These are phyloP conservation scores for Dothideomycetidae sp. DNA, from an alignment of 2,329 filamentous ascomycete species.

Conservation along the genomic window DNA sequence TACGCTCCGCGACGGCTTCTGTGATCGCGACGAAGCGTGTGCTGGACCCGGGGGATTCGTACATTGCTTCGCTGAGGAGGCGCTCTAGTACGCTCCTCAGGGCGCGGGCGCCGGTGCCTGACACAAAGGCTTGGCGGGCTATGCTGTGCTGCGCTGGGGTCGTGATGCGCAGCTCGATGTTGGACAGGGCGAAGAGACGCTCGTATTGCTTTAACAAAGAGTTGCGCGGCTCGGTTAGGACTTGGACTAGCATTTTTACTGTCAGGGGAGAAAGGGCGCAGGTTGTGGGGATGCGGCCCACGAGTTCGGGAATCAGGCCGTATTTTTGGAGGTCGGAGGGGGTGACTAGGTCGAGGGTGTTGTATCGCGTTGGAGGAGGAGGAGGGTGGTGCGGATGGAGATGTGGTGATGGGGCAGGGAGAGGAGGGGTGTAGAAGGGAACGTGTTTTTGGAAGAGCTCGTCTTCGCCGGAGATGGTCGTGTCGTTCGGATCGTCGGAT, in stretches of 20 bases:
- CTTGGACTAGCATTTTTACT: conserved; percentile 56
- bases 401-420: conserved; percentile 16
- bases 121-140: conserved; percentile 52
- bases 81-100: conserved; percentile 35
- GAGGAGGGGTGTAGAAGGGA: conserved; percentile 36
- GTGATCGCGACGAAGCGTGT: conserved; percentile 34
- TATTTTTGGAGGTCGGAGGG: conserved; percentile 54
- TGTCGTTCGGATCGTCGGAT: conserved; percentile 40
- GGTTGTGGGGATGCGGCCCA: conserved; percentile 85
- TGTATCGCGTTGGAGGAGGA: conserved; percentile 62
- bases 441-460: conserved; percentile 32
- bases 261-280: conserved; percentile 69
- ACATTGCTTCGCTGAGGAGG: conserved; percentile 33
- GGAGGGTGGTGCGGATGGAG: conserved; percentile 59
- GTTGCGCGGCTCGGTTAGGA: conserved; percentile 85
- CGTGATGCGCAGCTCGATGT: conserved; percentile 68
- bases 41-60: conserved; percentile 32
- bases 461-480: conserved; percentile 45
- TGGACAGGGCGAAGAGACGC: conserved; percentile 69
- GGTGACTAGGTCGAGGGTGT: conserved; percentile 51
- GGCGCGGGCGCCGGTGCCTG: conserved; percentile 54
- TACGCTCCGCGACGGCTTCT: conserved; percentile 30
- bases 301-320: conserved; percentile 82
- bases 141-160: conserved; percentile 67
- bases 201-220: conserved; percentile 79